Evolutionary conservation across 2,329 filamentous ascomycete species (phyloP).

Genomic region (Penicillium brasilianum): DNA sequence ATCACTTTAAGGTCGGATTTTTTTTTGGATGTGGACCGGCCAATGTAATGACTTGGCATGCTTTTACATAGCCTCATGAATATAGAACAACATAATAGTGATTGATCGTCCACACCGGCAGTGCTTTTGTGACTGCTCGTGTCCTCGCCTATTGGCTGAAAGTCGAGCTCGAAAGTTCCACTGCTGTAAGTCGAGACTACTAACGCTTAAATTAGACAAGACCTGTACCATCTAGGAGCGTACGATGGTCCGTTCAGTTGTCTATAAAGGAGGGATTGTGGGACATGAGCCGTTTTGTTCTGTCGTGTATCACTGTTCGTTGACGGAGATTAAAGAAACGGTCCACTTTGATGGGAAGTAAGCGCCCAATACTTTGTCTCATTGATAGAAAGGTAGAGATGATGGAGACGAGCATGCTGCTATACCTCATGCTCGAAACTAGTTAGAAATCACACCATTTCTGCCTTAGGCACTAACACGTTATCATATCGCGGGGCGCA

Average conservation of each 20-base stretch:
- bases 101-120: neutral
- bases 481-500: slow-evolving; percentile 5
- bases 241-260: too few species aligned
- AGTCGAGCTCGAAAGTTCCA: neutral
- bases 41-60: neutral
- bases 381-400: too few species aligned
- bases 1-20: slow-evolving; percentile 14
- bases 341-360: too few species aligned
- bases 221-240: neutral
- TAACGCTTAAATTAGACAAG: too few species aligned
- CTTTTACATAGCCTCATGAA: neutral
- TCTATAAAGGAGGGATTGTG: too few species aligned
- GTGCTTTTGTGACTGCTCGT: neutral
- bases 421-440: too few species aligned
- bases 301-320: neutral
- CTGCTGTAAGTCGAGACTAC: neutral
- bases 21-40: neutral
- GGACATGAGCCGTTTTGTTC: too few species aligned
- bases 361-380: too few species aligned
- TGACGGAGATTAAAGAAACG: too few species aligned
- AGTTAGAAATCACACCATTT: too few species aligned
- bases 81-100: neutral
- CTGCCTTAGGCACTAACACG: neutral
- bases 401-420: too few species aligned
- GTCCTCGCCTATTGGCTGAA: neutral